Base-by-base conservation (phyloP, 495 filamentous ascomycete species). In the Penicillium taxi region DNA sequence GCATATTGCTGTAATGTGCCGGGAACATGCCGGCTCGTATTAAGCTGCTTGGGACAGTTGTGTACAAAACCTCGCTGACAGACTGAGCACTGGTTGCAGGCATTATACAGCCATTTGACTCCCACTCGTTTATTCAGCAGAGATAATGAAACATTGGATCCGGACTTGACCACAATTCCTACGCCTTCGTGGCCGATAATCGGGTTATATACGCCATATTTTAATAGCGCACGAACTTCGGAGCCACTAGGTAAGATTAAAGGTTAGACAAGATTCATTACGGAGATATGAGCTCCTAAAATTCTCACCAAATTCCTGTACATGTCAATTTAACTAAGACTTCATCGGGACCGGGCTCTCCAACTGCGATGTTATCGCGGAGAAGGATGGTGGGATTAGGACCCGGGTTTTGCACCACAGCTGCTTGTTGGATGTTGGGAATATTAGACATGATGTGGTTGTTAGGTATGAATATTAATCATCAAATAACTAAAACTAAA, bases 1-100 rank as follows among this genome's bases (percentile, higher is more conserved):
- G 45, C 54, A 22, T 66, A 64, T 20, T 66, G 50, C 41, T 66
- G 61, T 12, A 66, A 37, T n/a, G 61, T 64, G 0, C 63, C 63
- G 0, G 61, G 61, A 3, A 56, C 52, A 33, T 55, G 45, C 3
- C 53, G 53, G 13, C 59, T 50, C 3, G 55, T 59, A 26, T 66
- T 63, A 2, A 56, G 32, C 43, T 66, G 61, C 3, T 59, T 50
- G 2, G 51, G 31, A 18, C 60, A 66, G 30, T 61, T 35, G 4
- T 63, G 45, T 11, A 31, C 35, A 15, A 52, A 44, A 1, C 56
- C 54, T 4, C 41, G 35, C 7, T 41, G 36, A 26, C 61, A 64
- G 31, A 57, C 56, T 2, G 66, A 70, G 37, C 60, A 66, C 32
- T 55, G 30, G 2, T 37, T 45, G 30, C 62, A 66, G 8, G 59